These are phyloP conservation scores for Trichocladium antarcticum DNA, from an alignment of 495 filamentous ascomycete species.

Conservation along the genomic window DNA sequence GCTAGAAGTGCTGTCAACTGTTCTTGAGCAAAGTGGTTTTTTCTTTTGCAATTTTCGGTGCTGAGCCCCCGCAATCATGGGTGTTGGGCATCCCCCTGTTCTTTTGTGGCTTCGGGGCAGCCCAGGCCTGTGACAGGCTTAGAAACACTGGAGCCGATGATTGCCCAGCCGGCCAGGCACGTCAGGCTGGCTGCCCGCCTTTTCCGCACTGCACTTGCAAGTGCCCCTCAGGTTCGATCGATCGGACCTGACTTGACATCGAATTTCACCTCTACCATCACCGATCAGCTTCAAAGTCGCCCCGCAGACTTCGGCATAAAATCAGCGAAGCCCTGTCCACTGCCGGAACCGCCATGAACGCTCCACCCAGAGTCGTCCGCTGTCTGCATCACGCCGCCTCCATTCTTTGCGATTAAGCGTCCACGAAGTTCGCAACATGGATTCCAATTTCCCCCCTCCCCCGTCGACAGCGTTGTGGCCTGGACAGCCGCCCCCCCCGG, in stretches of 20 bases:
- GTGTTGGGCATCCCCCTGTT: too few species aligned
- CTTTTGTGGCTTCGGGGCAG: too few species aligned
- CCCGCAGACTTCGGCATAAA: not conserved
- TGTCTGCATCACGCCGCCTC: not conserved
- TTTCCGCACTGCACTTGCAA: not conserved
- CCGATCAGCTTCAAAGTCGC: too few species aligned
- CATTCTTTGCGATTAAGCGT: not conserved
- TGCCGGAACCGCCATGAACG: conserved; percentile 9
- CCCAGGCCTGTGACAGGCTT: too few species aligned
- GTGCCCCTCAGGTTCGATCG: not conserved
- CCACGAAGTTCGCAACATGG: conserved; percentile 14
- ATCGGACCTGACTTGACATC: not conserved
- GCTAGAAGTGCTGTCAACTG: too few species aligned
- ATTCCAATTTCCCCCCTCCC: conserved; percentile 14
- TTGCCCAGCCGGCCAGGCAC: not conserved
- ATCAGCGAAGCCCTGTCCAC: not conserved
- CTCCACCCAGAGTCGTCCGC: not conserved
- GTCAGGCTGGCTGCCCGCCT: not conserved
- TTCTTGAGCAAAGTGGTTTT: too few species aligned
- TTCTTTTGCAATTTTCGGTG: too few species aligned
- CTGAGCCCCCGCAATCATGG: too few species aligned
- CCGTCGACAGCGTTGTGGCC: conserved; percentile 20
- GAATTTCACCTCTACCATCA: too few species aligned
- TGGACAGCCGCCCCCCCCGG: conserved; percentile 29
- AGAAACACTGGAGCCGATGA: too few species aligned